These are phyloP conservation scores for Aethionema arabicum DNA, from an alignment of 345 rosid species.

Conservation along the genomic window DNA sequence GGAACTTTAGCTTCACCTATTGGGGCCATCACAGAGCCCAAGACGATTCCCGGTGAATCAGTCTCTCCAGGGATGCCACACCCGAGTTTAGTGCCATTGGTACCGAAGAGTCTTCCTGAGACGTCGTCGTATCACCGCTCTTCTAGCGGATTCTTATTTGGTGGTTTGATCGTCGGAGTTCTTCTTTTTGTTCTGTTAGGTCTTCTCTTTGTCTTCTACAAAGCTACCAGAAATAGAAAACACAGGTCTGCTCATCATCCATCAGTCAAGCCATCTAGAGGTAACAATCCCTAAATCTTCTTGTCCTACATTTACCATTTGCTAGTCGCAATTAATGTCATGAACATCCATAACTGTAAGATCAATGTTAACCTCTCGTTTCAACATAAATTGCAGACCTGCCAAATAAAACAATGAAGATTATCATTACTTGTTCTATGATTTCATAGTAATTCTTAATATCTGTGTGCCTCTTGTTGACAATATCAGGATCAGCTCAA, in stretches of 20 bases:
- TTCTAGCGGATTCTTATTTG: conserved; percentile 31
- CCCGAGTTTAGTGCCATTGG: conserved; percentile 16
- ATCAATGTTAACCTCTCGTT: neutral
- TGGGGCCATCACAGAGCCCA: conserved; percentile 32
- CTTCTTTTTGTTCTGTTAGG: conserved; percentile 35
- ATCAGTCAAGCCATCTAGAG: conserved; percentile 23
- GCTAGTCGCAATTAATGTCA: no score
- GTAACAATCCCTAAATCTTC: neutral
- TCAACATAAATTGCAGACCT: neutral
- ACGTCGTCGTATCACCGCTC: conserved; percentile 36
- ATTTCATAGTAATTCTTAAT: no score
- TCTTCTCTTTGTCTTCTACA: conserved; percentile 36
- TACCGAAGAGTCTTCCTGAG: conserved; percentile 35
- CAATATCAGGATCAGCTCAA: conserved; percentile 28
- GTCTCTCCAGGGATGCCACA: conserved; percentile 25
- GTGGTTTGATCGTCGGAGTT: conserved; percentile 31
- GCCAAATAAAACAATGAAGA: no score
- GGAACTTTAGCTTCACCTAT: conserved; percentile 1
- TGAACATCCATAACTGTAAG: neutral
- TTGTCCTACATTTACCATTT: neutral
- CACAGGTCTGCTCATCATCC: conserved; percentile 14
- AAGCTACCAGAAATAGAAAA: conserved; percentile 36
- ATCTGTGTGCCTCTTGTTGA: neutral
- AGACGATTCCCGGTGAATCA: conserved; percentile 18
- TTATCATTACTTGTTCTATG: no score